phyloP scores from a whole-genome alignment of 805 yeast genomes.

The Nakazawaea pomicola region DNA sequence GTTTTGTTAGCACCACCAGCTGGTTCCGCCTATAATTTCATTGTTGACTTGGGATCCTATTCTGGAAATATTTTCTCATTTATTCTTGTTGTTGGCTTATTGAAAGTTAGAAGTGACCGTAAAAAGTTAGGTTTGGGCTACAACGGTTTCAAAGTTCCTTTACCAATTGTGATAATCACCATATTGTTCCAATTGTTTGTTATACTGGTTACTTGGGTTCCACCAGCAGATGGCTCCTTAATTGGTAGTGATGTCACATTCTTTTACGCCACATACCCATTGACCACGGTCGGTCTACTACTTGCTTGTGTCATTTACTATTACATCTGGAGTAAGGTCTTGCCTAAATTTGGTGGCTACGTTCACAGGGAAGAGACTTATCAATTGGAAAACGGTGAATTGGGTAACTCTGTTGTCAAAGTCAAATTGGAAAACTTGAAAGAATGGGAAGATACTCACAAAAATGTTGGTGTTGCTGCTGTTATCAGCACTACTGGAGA shows the following conservation, averaged over 20 bases:
- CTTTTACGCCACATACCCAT: constrained; percentile 38
- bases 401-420: constrained; percentile 34
- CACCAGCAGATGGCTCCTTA: constrained; percentile 32
- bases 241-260: constrained; percentile 37
- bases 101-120: constrained; percentile 32
- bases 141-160: constrained; percentile 29
- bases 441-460: constrained; percentile 25
- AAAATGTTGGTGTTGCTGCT: constrained; percentile 1
- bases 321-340: constrained; percentile 29
- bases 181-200: constrained; percentile 32
- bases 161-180: constrained; percentile 28
- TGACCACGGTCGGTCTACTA: constrained; percentile 31
- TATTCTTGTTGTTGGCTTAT: constrained; percentile 34
- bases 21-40: constrained; percentile 44
- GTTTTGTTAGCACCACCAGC: constrained; percentile 42
- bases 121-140: constrained; percentile 28
- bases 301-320: constrained; percentile 29
- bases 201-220: constrained; percentile 37
- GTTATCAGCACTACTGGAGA: neutral
- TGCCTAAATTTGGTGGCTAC: constrained; percentile 30
- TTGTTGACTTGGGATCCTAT: constrained; percentile 40
- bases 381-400: constrained; percentile 31
- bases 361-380: constrained; percentile 27
- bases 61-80: constrained; percentile 42
- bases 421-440: constrained; percentile 26